Evolutionary conservation across 768 basidiomycete genomes (phyloP).

Genomic region (Infundibulicybe gibba): DNA sequence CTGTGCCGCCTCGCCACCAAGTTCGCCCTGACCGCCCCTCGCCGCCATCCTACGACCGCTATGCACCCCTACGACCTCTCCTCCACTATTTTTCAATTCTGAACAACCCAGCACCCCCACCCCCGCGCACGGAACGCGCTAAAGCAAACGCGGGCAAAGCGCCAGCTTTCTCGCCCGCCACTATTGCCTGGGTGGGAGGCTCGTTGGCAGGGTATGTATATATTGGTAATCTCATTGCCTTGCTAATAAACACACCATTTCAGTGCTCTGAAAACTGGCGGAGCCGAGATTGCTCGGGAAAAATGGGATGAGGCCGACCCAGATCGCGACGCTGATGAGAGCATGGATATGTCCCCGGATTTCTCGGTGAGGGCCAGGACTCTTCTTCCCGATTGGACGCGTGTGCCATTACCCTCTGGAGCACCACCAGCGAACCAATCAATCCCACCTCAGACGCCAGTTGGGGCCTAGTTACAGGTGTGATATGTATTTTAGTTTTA

Average conservation of each 20-base stretch:
- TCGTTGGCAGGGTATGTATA: slow-evolving; percentile 80
- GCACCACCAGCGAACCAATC: slow-evolving; percentile 53
- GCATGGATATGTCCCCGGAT: slow-evolving; percentile 33
- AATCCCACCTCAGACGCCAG: slow-evolving; percentile 13
- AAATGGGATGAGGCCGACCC: slow-evolving; percentile 76
- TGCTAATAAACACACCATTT: slow-evolving; percentile 5
- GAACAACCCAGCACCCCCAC: slow-evolving; percentile 73
- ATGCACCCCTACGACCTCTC: slow-evolving; percentile 68
- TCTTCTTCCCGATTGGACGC: slow-evolving; percentile 82
- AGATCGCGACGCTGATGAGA: slow-evolving; percentile 38
- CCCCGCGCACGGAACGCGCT: slow-evolving; percentile 45
- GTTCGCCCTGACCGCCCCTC: slow-evolving; percentile 32
- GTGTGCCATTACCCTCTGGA: slow-evolving; percentile 54
- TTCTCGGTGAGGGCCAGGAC: slow-evolving; percentile 30
- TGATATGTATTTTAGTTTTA: slow-evolving; percentile 5
- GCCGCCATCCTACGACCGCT: slow-evolving; percentile 67
- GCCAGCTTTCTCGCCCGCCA: slow-evolving; percentile 80
- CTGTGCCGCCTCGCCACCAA: slow-evolving; percentile 24
- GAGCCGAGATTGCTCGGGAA: slow-evolving; percentile 77
- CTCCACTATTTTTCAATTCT: slow-evolving; percentile 74
- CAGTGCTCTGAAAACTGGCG: slow-evolving; percentile 85
- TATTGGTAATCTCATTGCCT: not conserved
- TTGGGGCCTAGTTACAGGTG: slow-evolving; percentile 12
- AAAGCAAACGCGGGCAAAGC: slow-evolving; percentile 73
- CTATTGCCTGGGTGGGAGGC: slow-evolving; percentile 90